Conservation (phyloP, 352 stramenopile genomes). For the Phytopythium mirpurense region DNA sequence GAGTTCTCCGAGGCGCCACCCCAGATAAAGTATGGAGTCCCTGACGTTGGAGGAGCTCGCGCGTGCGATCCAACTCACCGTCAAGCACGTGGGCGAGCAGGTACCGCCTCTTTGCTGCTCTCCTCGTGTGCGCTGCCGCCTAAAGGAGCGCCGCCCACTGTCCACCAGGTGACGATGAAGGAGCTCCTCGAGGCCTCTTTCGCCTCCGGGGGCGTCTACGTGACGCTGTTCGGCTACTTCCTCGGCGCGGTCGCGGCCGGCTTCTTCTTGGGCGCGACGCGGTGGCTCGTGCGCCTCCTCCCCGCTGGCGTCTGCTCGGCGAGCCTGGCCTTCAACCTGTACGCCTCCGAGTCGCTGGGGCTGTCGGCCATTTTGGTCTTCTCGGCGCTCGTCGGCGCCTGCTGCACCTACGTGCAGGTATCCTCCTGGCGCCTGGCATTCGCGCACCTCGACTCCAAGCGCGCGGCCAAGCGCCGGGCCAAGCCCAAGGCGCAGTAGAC, state of each 20-base stretch:
- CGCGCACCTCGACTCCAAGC: constrained; percentile 29
- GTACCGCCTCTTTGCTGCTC: constrained; percentile 15
- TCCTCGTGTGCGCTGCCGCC: too few relatives aligned
- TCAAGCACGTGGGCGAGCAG: constrained; percentile 19
- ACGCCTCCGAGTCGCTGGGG: constrained; percentile 19
- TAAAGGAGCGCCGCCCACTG: neutral
- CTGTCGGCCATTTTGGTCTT: constrained; percentile 28
- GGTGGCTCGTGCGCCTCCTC: constrained; percentile 16
- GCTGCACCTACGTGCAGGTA: constrained; percentile 57
- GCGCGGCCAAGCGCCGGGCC: constrained; percentile 9
- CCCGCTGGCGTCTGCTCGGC: constrained; percentile 15
- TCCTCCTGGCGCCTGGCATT: constrained; percentile 46
- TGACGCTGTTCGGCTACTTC: constrained; percentile 48
- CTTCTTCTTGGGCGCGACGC: constrained; percentile 21
- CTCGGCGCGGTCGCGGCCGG: constrained; percentile 37
- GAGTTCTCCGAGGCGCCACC: too few relatives aligned
- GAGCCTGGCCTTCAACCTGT: constrained; percentile 20
- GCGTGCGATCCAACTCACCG: constrained; percentile 14
- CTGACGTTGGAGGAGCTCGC: constrained; percentile 23
- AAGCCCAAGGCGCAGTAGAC: constrained; percentile 14
- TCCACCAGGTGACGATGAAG: constrained; percentile 32
- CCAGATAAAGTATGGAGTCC: constrained; percentile 1
- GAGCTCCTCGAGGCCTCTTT: constrained; percentile 43
- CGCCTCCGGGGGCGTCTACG: constrained; percentile 49
- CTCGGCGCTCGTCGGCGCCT: constrained; percentile 30